Conservation (phyloP, 768 basidiomycete genomes). For the Macrolepiota albuminosa region DNA sequence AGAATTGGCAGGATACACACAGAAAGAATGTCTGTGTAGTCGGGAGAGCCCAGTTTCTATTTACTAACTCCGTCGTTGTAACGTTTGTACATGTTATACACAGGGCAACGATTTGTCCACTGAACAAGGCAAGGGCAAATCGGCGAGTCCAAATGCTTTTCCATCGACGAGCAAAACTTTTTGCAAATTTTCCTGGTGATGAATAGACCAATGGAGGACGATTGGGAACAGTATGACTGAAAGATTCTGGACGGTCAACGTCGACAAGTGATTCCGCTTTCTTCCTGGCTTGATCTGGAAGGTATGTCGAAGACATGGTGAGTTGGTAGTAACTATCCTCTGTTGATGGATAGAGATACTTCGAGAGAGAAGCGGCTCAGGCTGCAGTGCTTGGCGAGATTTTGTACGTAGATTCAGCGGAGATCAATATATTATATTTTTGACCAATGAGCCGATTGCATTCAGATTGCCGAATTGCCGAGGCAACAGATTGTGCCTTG, state of each 20-base stretch:
- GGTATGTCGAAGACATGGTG: slow-evolving; percentile 8
- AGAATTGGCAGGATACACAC: slow-evolving; percentile 37
- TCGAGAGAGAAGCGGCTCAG: not conserved
- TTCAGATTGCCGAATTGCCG: not conserved
- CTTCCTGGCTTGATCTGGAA: slow-evolving; percentile 10
- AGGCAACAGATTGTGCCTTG: not conserved
- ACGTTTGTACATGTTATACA: slow-evolving; percentile 90
- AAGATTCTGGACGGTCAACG: slow-evolving; percentile 6
- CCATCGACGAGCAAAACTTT: slow-evolving; percentile 56
- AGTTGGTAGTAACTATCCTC: not conserved
- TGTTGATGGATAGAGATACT: not conserved
- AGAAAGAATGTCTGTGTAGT: slow-evolving; percentile 84
- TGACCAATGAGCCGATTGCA: not conserved
- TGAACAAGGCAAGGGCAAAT: slow-evolving; percentile 64
- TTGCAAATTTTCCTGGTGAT: slow-evolving; percentile 48
- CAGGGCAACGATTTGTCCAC: slow-evolving; percentile 79
- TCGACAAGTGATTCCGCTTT: slow-evolving; percentile 11
- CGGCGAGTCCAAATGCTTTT: slow-evolving; percentile 74
- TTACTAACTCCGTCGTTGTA: slow-evolving; percentile 74
- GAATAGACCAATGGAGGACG: slow-evolving; percentile 67
- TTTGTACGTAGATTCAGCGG: not conserved
- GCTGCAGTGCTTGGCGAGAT: not conserved
- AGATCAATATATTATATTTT: not conserved
- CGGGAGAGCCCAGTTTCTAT: slow-evolving; percentile 65
- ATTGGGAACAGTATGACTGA: slow-evolving; percentile 5